These are phyloP conservation scores for Lactarius psammicola DNA, from an alignment of 768 basidiomycete species.

Conservation along the genomic window DNA sequence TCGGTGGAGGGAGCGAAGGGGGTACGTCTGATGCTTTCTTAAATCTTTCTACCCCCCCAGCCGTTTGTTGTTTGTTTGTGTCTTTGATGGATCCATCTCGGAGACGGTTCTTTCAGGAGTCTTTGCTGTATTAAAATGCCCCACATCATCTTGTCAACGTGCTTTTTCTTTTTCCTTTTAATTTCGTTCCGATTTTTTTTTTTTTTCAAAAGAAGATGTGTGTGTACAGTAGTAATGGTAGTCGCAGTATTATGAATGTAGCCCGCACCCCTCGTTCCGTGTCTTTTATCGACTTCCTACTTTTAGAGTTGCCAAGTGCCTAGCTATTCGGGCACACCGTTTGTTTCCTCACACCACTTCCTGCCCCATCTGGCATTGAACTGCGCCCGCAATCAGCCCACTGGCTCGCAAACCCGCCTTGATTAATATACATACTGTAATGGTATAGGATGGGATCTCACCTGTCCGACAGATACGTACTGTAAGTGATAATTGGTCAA, in stretches of 20 bases:
- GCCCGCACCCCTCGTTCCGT: neutral
- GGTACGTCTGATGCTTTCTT: neutral
- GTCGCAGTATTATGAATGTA: neutral
- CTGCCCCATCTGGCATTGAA: neutral
- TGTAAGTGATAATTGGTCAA: neutral
- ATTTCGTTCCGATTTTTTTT: too few species aligned
- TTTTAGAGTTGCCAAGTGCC: too few species aligned
- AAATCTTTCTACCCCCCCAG: neutral
- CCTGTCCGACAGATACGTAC: neutral
- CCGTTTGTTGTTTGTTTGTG: conserved; percentile 2
- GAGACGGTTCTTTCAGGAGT: neutral
- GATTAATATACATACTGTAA: too few species aligned
- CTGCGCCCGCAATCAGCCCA: neutral
- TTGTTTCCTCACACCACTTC: neutral
- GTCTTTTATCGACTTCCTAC: neutral
- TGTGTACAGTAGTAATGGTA: neutral
- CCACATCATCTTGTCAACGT: too few species aligned
- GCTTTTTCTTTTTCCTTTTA: too few species aligned
- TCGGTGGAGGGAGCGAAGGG: conserved; percentile 16
- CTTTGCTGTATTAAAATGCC: too few species aligned
- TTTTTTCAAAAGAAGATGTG: too few species aligned
- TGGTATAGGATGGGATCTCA: neutral
- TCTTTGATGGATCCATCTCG: neutral
- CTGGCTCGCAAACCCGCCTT: neutral
- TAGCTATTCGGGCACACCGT: neutral